These are phyloP conservation scores for Nicotiana obtusifolia DNA, from an alignment of 257 asterid species.

Conservation along the genomic window DNA sequence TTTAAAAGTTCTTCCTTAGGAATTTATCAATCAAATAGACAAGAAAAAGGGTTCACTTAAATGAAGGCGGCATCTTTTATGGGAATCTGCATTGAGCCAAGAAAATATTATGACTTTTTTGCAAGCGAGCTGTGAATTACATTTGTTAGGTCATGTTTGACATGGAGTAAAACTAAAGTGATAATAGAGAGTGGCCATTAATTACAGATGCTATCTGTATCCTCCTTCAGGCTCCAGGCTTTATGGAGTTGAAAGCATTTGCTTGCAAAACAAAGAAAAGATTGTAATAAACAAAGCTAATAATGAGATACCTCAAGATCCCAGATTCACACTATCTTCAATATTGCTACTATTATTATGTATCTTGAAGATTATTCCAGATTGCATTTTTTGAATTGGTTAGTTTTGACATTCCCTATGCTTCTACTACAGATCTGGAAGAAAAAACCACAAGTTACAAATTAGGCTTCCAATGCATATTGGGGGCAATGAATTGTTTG, in stretches of 20 bases:
- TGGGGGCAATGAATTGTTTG: background rate
- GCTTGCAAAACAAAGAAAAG: conserved; percentile 6
- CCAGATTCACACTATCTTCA: background rate
- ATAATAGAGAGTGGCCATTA: background rate
- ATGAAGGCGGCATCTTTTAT: conserved; percentile 16
- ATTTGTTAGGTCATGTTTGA: background rate
- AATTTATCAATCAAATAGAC: background rate
- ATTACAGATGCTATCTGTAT: background rate
- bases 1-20: background rate
- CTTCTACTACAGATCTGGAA: too few relatives aligned
- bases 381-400: too few relatives aligned
- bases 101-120: conserved; percentile 21
- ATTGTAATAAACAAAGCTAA: background rate
- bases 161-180: conserved; percentile 8
- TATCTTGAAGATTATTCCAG: too few relatives aligned
- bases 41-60: background rate
- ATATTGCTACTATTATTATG: too few relatives aligned
- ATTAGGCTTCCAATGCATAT: background rate
- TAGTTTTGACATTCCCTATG: too few relatives aligned
- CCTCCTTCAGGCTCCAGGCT: conserved; percentile 6
- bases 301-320: conserved; percentile 3
- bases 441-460: too few relatives aligned
- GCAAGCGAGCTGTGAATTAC: background rate
- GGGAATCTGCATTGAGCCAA: conserved; percentile 45
- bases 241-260: background rate